Base-by-base conservation (phyloP, 306 rosid species). In the Lathyrus oleraceus region DNA sequence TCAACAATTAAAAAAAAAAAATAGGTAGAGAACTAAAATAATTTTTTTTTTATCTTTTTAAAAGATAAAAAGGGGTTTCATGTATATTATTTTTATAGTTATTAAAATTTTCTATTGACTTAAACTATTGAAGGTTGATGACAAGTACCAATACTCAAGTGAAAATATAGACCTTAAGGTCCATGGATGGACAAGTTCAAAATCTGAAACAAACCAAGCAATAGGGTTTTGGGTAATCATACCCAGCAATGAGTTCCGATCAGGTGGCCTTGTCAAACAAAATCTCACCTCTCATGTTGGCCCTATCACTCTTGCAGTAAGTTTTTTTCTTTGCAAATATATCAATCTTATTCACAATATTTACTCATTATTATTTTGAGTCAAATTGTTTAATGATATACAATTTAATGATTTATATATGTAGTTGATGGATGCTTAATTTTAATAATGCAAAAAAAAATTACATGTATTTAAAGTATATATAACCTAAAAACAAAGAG, bases 261-360 rank as follows among this genome's bases (percentile, higher is more conserved):
- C 99, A 0, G 96, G 88, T 45, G 99, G 99, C 8, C 92, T 80
- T 3, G 72, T 81, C 69, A 94, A 94, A 72, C 97, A 94, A 20
- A 67, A 82, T 71, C 91, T 94, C 0, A 84, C 86, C 42, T 94
- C 96, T 25, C 99, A 94, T 53, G 97, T 88, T 0, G 98, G 98
- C 19, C 98, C 98, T 21, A 74, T 74, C 43, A 69, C 85, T 60
- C 96, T 94, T 1, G 78, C 97, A 0, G 98, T 93, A 43, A 84
- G 97, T 76, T 10, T 51, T n/a, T 2, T n/a, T 40, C 25, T 25
- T 58, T 35, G 7, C 32, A 44, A 74, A 19, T 32, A 2, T 10
- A 64, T 9, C 45, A 17, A 49, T 20, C 15, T 43, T 42, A n/a
- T 45, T 39, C 39, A 10, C 1, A 10, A 10, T 51, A 19, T 35